Evolutionary conservation across 2,329 filamentous ascomycete genomes (phyloP).

Genomic region (Aureobasidium zeae): DNA sequence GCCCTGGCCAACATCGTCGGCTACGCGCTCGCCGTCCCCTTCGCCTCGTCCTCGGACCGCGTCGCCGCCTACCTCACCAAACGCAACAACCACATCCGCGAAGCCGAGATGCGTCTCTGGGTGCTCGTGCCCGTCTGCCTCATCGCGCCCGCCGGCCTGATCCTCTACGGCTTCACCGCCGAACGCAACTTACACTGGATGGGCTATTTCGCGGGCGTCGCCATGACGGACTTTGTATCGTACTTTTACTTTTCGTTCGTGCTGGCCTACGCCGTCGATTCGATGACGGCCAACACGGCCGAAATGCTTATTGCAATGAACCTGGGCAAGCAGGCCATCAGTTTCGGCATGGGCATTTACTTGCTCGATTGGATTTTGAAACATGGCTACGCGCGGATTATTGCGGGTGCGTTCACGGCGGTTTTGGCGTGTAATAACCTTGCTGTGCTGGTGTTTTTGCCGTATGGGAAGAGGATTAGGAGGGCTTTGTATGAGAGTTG

Average conservation of each 20-base stretch:
- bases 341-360: conserved; percentile 29
- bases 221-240: conserved; percentile 28
- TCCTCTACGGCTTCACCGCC: conserved; percentile 30
- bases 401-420: conserved; percentile 29
- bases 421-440: conserved; percentile 30
- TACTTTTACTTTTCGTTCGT: conserved; percentile 39
- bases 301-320: conserved; percentile 49
- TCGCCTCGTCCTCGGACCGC: conserved; percentile 25
- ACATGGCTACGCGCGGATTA: conserved; percentile 28
- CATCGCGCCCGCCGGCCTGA: conserved; percentile 29
- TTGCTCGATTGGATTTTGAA: conserved; percentile 30
- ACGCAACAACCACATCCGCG: conserved; percentile 23
- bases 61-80: conserved; percentile 26
- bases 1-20: conserved; percentile 31
- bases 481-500: conserved; percentile 25
- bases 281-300: conserved; percentile 49
- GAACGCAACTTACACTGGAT: conserved; percentile 29
- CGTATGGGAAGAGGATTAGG: conserved; percentile 29
- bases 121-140: conserved; percentile 30
- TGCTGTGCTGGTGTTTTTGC: conserved; percentile 28
- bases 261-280: conserved; percentile 53
- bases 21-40: conserved; percentile 28
- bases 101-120: conserved; percentile 27
- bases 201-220: conserved; percentile 32
- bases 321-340: conserved; percentile 30